Conservation (phyloP, 2,329 filamentous ascomycete species). For the Akanthomyces lecanii region DNA sequence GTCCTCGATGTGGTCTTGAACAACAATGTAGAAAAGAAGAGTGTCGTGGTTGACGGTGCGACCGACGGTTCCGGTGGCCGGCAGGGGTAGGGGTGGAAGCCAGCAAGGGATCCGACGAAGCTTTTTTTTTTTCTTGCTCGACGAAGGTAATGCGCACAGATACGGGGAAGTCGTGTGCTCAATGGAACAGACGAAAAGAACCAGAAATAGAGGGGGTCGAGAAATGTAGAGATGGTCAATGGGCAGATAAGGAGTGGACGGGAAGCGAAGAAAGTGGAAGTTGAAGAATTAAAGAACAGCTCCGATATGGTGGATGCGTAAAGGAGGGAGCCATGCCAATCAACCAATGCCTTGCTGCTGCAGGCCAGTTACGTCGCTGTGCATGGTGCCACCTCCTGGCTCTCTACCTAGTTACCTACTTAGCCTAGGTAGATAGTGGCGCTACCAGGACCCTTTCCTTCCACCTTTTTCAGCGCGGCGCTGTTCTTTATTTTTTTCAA, state of each 20-base stretch:
- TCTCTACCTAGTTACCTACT: not conserved
- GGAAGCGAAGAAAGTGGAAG: slow-evolving; percentile 8
- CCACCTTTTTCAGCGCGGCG: not conserved
- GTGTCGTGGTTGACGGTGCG: not conserved
- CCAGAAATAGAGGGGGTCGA: slow-evolving; percentile 1
- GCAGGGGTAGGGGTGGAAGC: not conserved
- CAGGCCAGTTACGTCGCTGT: not conserved
- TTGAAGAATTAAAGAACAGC: slow-evolving; percentile 13
- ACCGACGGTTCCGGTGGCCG: slow-evolving; percentile 6
- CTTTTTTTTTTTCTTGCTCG: not conserved
- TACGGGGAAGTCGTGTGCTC: not conserved
- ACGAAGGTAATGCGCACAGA: not conserved
- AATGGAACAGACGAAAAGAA: not conserved
- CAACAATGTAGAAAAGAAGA: too few relatives aligned
- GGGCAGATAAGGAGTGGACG: slow-evolving; percentile 12
- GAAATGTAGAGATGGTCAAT: slow-evolving; percentile 1
- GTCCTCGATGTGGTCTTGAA: not conserved
- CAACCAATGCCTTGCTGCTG: too few relatives aligned
- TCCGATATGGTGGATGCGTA: not conserved
- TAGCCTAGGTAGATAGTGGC: too few relatives aligned
- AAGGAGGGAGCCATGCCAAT: slow-evolving; percentile 5
- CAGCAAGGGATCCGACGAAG: not conserved
- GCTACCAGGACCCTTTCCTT: too few relatives aligned
- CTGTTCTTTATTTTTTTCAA: too few relatives aligned
- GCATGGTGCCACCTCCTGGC: not conserved